Evolutionary conservation across 169 alveolate species (phyloP), one percentile per base, ranked within the genome.

Genomic region (Besnoitia besnoiti): DNA sequence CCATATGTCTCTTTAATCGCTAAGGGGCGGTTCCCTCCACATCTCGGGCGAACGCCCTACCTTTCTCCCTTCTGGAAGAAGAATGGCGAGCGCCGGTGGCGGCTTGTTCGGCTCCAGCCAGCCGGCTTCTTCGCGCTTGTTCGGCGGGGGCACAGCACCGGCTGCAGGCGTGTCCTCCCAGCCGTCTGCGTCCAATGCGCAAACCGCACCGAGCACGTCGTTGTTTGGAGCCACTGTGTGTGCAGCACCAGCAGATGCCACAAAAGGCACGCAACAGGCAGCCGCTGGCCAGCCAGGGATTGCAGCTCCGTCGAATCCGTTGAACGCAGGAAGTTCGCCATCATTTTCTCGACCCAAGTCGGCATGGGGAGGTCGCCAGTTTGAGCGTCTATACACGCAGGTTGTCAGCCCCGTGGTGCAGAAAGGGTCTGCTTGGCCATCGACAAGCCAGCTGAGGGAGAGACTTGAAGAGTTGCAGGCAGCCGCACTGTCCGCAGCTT

Each of bases 281-380:
- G 8, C 27, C 8, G 7, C 73, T 55, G 73, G 73, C 35, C 73
- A 55, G 30, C 73, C 16, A 55, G 73, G 73, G 27, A 55, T 55
- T 2, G 16, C 73, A 21, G 33, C 0, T 21, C 27, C 73, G 33
- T 21, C 73, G 16, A 21, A 27, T 55, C 27, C 73, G 7, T 21
- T 33, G 73, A 55, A 33, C 27, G 3, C 73, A 21, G 16, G 73
- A 27, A 33, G 73, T 27, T 27, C 27, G 35, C 27, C 73, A 24
- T 27, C 0, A 55, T 55, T 55, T 24, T 55, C 33, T 55, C 73
- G 35, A 3, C 73, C 73, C 35, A 55, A 55, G 35, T 55, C 73
- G 16, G 73, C 46, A 37, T 67, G 80, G 80, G 80, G 80, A 33
- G 80, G 80, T 19, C 80, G 80, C 80, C 47, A 35, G 47, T 67